phyloP scores from a whole-genome alignment of 2,329 filamentous ascomycete species.

The Aspergillus sp. region DNA sequence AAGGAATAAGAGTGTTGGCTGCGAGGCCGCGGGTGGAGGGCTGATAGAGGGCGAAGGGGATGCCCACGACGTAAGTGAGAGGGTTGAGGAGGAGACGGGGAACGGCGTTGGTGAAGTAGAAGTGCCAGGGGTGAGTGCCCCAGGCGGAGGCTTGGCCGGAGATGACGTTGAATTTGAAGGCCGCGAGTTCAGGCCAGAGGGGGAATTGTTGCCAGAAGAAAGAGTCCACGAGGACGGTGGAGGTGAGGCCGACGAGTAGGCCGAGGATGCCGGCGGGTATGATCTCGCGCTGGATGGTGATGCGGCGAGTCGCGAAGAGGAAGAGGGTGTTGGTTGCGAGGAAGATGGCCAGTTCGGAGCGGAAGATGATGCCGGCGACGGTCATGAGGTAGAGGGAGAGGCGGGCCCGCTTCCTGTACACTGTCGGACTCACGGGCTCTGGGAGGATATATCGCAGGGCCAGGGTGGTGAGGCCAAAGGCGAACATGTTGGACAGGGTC shows the following conservation, averaged over 20 bases:
- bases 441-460: slow-evolving; percentile 54
- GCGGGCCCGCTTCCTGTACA: slow-evolving; percentile 54
- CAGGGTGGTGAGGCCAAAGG: slow-evolving; percentile 66
- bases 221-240: slow-evolving; percentile 78
- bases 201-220: slow-evolving; percentile 84
- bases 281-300: slow-evolving; percentile 57
- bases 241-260: slow-evolving; percentile 63
- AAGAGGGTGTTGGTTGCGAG: slow-evolving; percentile 68
- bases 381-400: slow-evolving; percentile 75
- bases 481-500: slow-evolving; percentile 95
- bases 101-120: slow-evolving; percentile 79
- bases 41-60: slow-evolving; percentile 54
- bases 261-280: slow-evolving; percentile 67
- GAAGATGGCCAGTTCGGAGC: slow-evolving; percentile 83
- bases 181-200: slow-evolving; percentile 87
- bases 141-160: slow-evolving; percentile 80
- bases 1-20: slow-evolving; percentile 63
- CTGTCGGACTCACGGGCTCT: slow-evolving; percentile 28
- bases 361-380: slow-evolving; percentile 79
- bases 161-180: slow-evolving; percentile 89
- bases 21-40: slow-evolving; percentile 53
- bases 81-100: slow-evolving; percentile 86
- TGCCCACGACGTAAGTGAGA: slow-evolving; percentile 55
- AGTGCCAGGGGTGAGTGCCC: slow-evolving; percentile 83
- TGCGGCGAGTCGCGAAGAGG: slow-evolving; percentile 59